A percentile compares a stretch with the other conserved stretches of the same genome.
Conservation (phyloP, 108 stramenopile species). For the Cylindrotheca fusiformis region DNA sequence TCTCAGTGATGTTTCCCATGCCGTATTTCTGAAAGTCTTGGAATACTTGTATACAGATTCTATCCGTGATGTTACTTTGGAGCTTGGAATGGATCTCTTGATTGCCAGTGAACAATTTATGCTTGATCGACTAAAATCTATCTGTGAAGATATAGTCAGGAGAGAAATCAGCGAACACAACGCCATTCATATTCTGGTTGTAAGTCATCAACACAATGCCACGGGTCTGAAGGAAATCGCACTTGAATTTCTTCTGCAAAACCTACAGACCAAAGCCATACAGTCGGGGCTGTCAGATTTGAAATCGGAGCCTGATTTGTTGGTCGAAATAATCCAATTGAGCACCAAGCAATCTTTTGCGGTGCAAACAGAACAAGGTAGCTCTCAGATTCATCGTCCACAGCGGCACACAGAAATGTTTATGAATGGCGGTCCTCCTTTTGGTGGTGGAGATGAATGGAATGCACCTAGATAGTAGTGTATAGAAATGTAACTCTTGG, state of each 20-base stretch:
- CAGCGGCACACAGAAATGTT: neutral
- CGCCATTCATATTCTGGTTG: slow-evolving; percentile 75
- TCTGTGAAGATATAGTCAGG: slow-evolving; percentile 89
- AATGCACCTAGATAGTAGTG: neutral
- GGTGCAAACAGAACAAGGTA: neutral
- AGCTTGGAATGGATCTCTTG: slow-evolving; percentile 82
- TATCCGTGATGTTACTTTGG: slow-evolving; percentile 59
- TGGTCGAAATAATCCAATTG: slow-evolving; percentile 89
- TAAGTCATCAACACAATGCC: slow-evolving; percentile 81
- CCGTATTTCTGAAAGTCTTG: slow-evolving; percentile 85
- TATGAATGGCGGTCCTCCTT: neutral
- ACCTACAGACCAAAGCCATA: slow-evolving; percentile 66
- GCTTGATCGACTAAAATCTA: slow-evolving; percentile 85
- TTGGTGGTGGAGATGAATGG: neutral
- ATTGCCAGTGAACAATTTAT: slow-evolving; percentile 92
- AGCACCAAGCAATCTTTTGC: slow-evolving; percentile 3
- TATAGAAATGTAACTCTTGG: no score
- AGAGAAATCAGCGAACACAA: slow-evolving; percentile 78
- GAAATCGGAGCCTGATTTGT: slow-evolving; percentile 88
- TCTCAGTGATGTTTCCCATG: slow-evolving; percentile 77
- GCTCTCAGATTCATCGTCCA: neutral
- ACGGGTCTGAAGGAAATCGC: slow-evolving; percentile 84
- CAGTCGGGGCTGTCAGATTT: slow-evolving; percentile 71
- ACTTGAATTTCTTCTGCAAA: slow-evolving; percentile 76
- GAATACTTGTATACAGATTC: slow-evolving; percentile 95